Percentiles rank a stretch among this genome's conserved stretches.
Conservation (phyloP, 169 alveolate species). For the Cytauxzoon felis region DNA sequence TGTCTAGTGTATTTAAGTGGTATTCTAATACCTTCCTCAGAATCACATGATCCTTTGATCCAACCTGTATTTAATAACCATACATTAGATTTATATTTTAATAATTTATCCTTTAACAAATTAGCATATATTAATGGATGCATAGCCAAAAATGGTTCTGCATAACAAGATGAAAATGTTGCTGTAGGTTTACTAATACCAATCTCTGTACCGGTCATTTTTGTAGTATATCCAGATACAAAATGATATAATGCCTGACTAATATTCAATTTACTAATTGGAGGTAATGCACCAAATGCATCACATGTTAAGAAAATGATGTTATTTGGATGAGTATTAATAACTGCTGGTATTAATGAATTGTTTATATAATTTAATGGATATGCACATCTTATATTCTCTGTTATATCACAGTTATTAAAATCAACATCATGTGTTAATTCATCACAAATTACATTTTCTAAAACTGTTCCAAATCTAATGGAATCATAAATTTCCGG, state of each 20-base stretch:
- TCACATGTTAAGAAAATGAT: constrained; percentile 92
- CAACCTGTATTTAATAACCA: constrained; percentile 95
- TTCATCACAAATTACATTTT: constrained; percentile 85
- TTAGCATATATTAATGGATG: constrained; percentile 92
- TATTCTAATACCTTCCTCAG: constrained; percentile 84
- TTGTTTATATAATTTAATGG: constrained; percentile 90
- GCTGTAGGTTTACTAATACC: constrained; percentile 90
- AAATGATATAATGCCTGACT: constrained; percentile 92
- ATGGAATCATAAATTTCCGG: constrained; percentile 94
- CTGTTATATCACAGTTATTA: constrained; percentile 85
- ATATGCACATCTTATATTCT: constrained; percentile 90
- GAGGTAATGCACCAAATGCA: constrained; percentile 96
- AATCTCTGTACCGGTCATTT: constrained; percentile 92
- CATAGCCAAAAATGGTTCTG: constrained; percentile 91
- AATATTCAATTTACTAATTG: constrained; percentile 84
- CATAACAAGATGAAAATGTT: constrained; percentile 95
- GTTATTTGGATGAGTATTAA: constrained; percentile 90
- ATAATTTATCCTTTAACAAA: constrained; percentile 64
- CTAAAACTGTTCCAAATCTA: constrained; percentile 85
- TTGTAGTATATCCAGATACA: constrained; percentile 93
- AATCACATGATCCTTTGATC: constrained; percentile 90
- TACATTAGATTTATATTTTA: constrained; percentile 39
- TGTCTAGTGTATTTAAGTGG: constrained; percentile 83
- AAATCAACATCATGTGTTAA: constrained; percentile 85
- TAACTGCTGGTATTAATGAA: constrained; percentile 88